phyloP scores from a whole-genome alignment of 805 yeast species.

The Candida schatavii region DNA sequence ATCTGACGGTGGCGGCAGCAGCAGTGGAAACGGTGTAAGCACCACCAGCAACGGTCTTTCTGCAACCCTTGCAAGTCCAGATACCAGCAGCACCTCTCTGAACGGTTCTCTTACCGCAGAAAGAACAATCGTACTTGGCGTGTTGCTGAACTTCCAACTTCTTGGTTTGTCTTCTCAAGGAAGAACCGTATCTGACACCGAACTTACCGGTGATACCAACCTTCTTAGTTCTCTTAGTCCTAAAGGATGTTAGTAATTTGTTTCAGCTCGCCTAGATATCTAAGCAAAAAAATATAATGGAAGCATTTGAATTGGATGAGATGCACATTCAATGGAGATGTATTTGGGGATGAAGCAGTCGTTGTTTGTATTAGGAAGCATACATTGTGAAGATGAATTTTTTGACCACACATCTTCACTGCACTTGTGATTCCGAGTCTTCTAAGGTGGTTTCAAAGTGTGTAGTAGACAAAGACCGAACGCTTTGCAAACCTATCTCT shows the following conservation, averaged over 20 bases:
- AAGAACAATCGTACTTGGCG: constrained; percentile 97
- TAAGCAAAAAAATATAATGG: too few species aligned
- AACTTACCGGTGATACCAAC: constrained; percentile 99
- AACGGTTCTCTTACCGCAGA: constrained; percentile 99
- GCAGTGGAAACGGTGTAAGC: constrained; percentile 99
- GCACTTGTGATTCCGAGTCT: too few species aligned
- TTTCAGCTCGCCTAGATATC: too few species aligned
- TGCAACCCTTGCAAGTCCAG: constrained; percentile 96
- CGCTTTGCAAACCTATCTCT: too few species aligned
- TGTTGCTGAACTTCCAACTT: constrained; percentile 99
- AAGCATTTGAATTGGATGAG: not conserved
- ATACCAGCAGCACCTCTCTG: constrained; percentile 98
- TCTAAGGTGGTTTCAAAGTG: too few species aligned
- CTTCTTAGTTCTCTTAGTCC: constrained; percentile 99
- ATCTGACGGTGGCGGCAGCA: constrained; percentile 99
- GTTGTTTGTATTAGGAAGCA: not conserved
- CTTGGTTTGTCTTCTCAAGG: constrained; percentile 99
- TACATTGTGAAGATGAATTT: too few species aligned
- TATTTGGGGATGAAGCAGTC: not conserved
- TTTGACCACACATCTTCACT: too few species aligned
- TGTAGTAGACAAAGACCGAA: too few species aligned
- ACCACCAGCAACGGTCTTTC: constrained; percentile 99
- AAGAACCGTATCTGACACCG: constrained; percentile 99
- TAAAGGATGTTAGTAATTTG: constrained; percentile 44
- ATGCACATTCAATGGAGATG: not conserved